A percentile compares a stretch with the other conserved stretches of the same genome.
phyloP scores from a whole-genome alignment of 192 early-diverging fungal genomes.

The Coemansia sp. region DNA sequence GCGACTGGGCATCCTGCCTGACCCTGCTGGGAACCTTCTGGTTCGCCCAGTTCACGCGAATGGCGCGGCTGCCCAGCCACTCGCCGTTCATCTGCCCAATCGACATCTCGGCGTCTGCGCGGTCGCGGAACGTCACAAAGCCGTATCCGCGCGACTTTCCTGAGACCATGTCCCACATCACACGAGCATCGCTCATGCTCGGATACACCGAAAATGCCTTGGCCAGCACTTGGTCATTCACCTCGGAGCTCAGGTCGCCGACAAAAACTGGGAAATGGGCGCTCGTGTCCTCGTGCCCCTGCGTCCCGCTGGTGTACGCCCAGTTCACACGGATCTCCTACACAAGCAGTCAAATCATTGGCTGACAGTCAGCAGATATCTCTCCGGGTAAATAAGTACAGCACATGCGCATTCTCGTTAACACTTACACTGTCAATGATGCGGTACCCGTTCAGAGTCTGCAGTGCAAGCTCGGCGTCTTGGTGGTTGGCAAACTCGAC shows the following conservation, averaged over 20 bases:
- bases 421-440: conserved; percentile 32
- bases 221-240: conserved; percentile 76
- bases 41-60: conserved; percentile 94
- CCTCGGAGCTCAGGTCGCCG: conserved; percentile 88
- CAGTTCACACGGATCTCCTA: conserved; percentile 56
- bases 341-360: neutral
- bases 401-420: neutral
- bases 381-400: neutral
- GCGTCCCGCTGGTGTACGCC: conserved; percentile 49
- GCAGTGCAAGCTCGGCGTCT: conserved; percentile 69
- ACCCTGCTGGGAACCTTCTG: conserved; percentile 62
- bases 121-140: conserved; percentile 88
- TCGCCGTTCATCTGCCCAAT: conserved; percentile 86
- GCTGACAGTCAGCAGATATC: neutral
- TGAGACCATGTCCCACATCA: conserved; percentile 89
- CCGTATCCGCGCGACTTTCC: conserved; percentile 91
- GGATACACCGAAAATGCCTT: conserved; percentile 65
- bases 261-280: conserved; percentile 88
- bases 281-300: conserved; percentile 66
- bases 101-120: conserved; percentile 81
- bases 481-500: conserved; percentile 76
- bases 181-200: conserved; percentile 73
- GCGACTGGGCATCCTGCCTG: conserved; percentile 11
- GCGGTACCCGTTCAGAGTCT: conserved; percentile 65
- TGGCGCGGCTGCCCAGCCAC: conserved; percentile 80